Evolutionary conservation across 1,284 basidiomycete genomes (phyloP).

Genomic region (Fomitopsis pinicola): DNA sequence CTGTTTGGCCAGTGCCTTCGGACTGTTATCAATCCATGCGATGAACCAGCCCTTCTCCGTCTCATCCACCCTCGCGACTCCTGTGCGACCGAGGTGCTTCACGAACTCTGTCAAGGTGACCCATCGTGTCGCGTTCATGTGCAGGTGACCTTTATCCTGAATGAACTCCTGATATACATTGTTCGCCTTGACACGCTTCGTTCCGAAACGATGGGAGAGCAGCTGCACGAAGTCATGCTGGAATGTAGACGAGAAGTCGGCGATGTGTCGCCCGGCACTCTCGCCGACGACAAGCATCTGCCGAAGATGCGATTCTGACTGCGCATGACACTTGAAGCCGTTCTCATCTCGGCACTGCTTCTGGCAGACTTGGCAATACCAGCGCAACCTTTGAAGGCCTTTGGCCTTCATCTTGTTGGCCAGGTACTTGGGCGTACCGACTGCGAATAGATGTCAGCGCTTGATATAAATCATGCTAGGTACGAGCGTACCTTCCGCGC

Average conservation of each 20-base stretch:
- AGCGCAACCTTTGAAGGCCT: slow-evolving; percentile 87
- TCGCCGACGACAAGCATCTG: slow-evolving; percentile 97
- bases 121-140: slow-evolving; percentile 99
- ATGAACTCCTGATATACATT: slow-evolving; percentile 99
- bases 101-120: slow-evolving; percentile 93
- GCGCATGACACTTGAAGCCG: slow-evolving; percentile 90
- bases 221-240: slow-evolving; percentile 90
- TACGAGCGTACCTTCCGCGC: slow-evolving; percentile 62
- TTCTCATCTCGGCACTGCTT: slow-evolving; percentile 97
- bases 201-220: slow-evolving; percentile 87
- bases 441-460: slow-evolving; percentile 31
- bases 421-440: slow-evolving; percentile 86
- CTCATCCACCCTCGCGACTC: slow-evolving; percentile 92
- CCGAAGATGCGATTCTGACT: slow-evolving; percentile 86
- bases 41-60: slow-evolving; percentile 98
- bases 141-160: slow-evolving; percentile 89
- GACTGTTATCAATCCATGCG: slow-evolving; percentile 95
- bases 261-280: slow-evolving; percentile 86
- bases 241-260: slow-evolving; percentile 87
- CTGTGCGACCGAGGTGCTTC: slow-evolving; percentile 86
- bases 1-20: slow-evolving; percentile 88
- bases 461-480: background rate
- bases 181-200: slow-evolving; percentile 92
- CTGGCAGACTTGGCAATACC: slow-evolving; percentile 96
- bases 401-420: slow-evolving; percentile 97